A percentile compares a stretch with the other conserved stretches of the same genome.
phyloP scores from a whole-genome alignment of 2,329 filamentous ascomycete genomes.

The Colletotrichum sansevieriae region DNA sequence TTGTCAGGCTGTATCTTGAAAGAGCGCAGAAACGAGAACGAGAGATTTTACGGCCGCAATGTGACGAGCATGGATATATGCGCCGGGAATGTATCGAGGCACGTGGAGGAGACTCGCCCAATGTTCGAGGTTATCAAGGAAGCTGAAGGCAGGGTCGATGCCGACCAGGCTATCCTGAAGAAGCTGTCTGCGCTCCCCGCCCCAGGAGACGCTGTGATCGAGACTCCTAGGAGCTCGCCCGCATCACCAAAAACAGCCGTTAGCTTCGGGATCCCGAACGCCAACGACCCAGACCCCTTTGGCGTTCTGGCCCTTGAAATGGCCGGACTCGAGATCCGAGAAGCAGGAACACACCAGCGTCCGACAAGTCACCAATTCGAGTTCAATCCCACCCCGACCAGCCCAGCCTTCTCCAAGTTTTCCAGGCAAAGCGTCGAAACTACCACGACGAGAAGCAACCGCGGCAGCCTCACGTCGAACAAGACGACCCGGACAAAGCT shows the following conservation, averaged over 20 bases:
- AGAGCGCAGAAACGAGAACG: slow-evolving; percentile 71
- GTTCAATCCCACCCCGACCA: slow-evolving; percentile 81
- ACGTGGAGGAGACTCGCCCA: slow-evolving; percentile 66
- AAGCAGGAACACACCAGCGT: slow-evolving; percentile 83
- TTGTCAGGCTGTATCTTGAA: slow-evolving; percentile 69
- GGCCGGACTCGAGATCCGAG: slow-evolving; percentile 88
- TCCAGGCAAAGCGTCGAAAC: slow-evolving; percentile 79
- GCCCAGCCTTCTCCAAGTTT: slow-evolving; percentile 73
- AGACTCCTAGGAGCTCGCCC: slow-evolving; percentile 54
- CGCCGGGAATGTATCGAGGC: slow-evolving; percentile 67
- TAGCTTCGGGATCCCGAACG: slow-evolving; percentile 82
- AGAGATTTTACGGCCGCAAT: slow-evolving; percentile 66
- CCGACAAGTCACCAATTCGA: slow-evolving; percentile 86
- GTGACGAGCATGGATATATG: slow-evolving; percentile 69
- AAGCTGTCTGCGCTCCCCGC: slow-evolving; percentile 74
- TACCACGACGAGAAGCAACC: slow-evolving; percentile 68
- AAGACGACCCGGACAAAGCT: slow-evolving; percentile 77
- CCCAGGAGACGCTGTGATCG: slow-evolving; percentile 78
- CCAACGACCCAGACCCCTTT: slow-evolving; percentile 90
- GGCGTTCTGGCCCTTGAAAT: slow-evolving; percentile 92
- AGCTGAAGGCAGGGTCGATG: slow-evolving; percentile 84
- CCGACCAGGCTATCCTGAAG: slow-evolving; percentile 77
- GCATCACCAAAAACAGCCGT: slow-evolving; percentile 50
- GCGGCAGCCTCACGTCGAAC: slow-evolving; percentile 81
- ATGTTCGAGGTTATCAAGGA: slow-evolving; percentile 88